Evolutionary conservation across 331 rosid genomes (phyloP), one percentile per base, ranked within the genome.

Genomic region (Spiraea crenata): DNA sequence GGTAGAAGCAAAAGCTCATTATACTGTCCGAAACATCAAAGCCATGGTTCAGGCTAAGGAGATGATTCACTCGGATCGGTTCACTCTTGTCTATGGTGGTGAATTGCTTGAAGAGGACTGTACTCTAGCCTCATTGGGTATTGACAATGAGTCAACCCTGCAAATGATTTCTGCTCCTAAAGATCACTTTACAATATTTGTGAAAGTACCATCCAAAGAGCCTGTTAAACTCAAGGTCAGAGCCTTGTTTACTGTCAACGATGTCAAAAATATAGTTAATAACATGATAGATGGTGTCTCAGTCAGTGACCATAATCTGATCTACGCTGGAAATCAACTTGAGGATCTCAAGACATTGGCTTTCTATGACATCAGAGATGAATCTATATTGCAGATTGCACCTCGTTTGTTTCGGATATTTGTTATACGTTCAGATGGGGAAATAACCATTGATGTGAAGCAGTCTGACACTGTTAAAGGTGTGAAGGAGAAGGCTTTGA

Each of bases 281-380:
- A 80, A 70, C 78, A 31, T 44, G 9, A 16, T 57, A 11, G 71
- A 74, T 31, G 14, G 77, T 31, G 14, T 25, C 50, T 49, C 74
- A 3, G 12, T 75, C 20, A 41, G 44, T 9, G 56, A 55, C 6
- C 55, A 67, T 10, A 48, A 9, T 70, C 45, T 77, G 71, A 31
- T 74, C 11, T 65, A 64, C 19, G 57, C 57, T 3, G 64, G 74
- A 31, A 73, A 64, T 5, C 54, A 60, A 45, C 82, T 81, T 2
- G 74, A 77, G n/a, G 77, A 74, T 38, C 41, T 5, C 54, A 78
- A 54, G 74, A 82, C 72, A 45, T 70, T 82, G 68, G 85, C 82
- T 17, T 82, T 47, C 48, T 82, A 74, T 57, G 85, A 67, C 39
- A 41, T 77, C 15, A 51, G 14, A 25, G 85, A 77, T 48, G 48